phyloP scores from a whole-genome alignment of 2,329 filamentous ascomycete species.

The Trematosphaeria pertusa region DNA sequence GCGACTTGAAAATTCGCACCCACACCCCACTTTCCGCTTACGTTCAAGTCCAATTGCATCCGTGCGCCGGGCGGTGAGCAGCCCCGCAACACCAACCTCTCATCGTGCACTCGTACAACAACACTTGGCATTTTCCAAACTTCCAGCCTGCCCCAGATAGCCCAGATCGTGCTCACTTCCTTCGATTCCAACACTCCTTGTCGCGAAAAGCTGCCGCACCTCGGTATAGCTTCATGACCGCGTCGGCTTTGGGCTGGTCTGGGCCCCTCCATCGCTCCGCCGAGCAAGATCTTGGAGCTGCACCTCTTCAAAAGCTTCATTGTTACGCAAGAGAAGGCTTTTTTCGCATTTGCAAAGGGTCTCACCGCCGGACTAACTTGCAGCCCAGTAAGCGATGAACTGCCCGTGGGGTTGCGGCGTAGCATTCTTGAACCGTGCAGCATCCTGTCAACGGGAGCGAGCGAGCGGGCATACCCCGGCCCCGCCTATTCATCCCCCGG shows the following conservation, averaged over 20 bases:
- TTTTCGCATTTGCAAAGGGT: background rate
- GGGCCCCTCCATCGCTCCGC: background rate
- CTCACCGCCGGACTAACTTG: conserved; percentile 7
- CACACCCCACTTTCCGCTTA: conserved; percentile 5
- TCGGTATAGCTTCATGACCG: background rate
- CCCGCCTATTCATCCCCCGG: background rate
- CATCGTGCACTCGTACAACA: background rate
- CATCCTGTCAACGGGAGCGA: background rate
- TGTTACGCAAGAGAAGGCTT: background rate
- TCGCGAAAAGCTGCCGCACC: background rate
- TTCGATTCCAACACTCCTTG: conserved; percentile 1
- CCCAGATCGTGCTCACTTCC: background rate
- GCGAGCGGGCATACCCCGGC: conserved; percentile 1
- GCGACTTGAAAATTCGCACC: too few species aligned
- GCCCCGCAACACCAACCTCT: background rate
- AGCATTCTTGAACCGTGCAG: conserved; percentile 1
- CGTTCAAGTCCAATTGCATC: too few species aligned
- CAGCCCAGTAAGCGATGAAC: background rate
- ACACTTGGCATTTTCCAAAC: background rate
- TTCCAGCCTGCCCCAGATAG: background rate
- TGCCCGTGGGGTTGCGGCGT: conserved; percentile 1
- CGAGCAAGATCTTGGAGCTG: background rate
- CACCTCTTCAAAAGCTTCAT: background rate
- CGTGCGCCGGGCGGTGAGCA: too few species aligned
- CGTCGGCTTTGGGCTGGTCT: background rate